Evolutionary conservation across 2,329 filamentous ascomycete genomes (phyloP).

Genomic region (Rhinocladiella mackenziei): DNA sequence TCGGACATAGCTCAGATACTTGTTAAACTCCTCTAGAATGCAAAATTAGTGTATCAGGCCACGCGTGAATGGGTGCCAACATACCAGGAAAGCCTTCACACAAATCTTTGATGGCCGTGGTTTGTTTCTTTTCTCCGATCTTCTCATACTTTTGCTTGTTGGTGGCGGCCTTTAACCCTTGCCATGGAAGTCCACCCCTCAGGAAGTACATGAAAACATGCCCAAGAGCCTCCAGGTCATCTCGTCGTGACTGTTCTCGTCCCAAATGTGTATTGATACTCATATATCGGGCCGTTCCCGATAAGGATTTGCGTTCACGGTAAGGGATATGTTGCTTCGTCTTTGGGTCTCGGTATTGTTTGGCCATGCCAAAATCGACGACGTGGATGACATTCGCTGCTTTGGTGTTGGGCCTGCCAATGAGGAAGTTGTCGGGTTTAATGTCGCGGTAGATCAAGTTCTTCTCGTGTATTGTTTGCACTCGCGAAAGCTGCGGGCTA

Average conservation of each 20-base stretch:
- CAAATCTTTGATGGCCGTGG: constrained; percentile 91
- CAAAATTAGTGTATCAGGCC: constrained; percentile 32
- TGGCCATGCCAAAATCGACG: constrained; percentile 99
- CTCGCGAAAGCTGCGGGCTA: constrained; percentile 67
- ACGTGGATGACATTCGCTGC: constrained; percentile 97
- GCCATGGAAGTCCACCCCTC: constrained; percentile 63
- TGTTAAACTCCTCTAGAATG: constrained; percentile 79
- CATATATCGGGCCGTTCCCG: constrained; percentile 97
- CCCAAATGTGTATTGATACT: constrained; percentile 99
- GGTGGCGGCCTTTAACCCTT: constrained; percentile 64
- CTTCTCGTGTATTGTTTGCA: constrained; percentile 95
- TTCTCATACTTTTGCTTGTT: constrained; percentile 99
- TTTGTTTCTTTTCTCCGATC: constrained; percentile 99
- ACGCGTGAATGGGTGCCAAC: constrained; percentile 23
- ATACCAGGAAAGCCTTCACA: constrained; percentile 85
- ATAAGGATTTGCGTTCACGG: constrained; percentile 91
- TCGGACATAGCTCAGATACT: constrained; percentile 94
- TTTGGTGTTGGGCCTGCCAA: constrained; percentile 86
- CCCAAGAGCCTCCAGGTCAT: constrained; percentile 83
- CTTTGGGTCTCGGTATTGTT: constrained; percentile 98
- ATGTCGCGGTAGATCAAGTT: constrained; percentile 99
- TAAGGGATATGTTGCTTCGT: constrained; percentile 99
- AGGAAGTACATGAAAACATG: constrained; percentile 70
- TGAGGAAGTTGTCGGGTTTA: constrained; percentile 99
- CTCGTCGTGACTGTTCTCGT: constrained; percentile 89